Evolutionary conservation across 1,139 yeast genomes (phyloP), one percentile per base, ranked within the genome.

Genomic region (Geotrichum aggregatum): DNA sequence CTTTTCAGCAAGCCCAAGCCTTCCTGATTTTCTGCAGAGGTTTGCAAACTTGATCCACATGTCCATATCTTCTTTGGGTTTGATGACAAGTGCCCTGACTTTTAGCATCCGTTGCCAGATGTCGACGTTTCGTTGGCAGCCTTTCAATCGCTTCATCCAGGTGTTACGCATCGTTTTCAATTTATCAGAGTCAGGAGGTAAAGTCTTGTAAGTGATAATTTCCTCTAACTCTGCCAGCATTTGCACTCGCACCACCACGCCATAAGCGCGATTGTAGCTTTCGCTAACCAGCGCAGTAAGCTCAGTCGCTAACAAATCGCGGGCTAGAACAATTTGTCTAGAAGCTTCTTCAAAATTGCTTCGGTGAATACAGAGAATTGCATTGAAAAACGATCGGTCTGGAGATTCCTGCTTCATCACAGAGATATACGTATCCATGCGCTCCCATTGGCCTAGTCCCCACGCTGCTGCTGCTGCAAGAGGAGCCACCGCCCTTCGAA

Each of bases 31-130:
- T 58, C 98, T 79, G 66, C 98, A 91, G 54, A 94, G 74, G 63
- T 94, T 92, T 28, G 98, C 98, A 76, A 92, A 94, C 67, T 92
- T 91, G 62, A 94, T 92, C 97, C 98, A 89, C 82, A 91, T 88
- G 57, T 88, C 94, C 95, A 91, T 87, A 66, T 94, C 98, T 63
- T 92, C 96, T 61, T 91, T 88, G 1, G 98, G 99, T 58, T 86
- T 86, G 43, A 92, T 87, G n/a, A 94, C 98, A 53, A 94, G 75
- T 0, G 98, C 94, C 53, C 98, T 77, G 1, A 92, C 96, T 66
- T 91, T 87, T 57, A 94, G 77, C 83, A 92, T 84, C 65, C 98
- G 77, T 68, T 92, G 98, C 98, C 99, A 94, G 22, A 91, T 91
- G 70, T 94, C 99, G 47, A 92, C 98, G 70, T 92, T 92, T 62